Conservation (phyloP, 2,329 filamentous ascomycete genomes). For the Apiospora phragmitis region DNA sequence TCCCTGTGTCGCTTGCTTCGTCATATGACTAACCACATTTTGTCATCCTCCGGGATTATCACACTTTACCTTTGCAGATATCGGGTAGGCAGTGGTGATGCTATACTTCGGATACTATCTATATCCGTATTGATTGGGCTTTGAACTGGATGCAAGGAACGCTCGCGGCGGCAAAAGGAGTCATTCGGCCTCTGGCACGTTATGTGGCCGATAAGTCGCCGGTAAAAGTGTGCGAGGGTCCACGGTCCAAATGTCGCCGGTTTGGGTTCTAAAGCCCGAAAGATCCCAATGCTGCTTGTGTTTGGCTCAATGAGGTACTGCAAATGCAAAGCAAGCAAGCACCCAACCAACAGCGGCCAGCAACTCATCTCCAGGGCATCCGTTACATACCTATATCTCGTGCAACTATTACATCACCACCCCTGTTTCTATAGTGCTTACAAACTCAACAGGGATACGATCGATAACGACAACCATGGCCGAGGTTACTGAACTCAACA, state of each 20-base stretch:
- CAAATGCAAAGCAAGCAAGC: background rate
- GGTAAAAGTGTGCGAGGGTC: constrained; percentile 3
- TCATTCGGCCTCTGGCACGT: background rate
- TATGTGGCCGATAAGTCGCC: constrained; percentile 5
- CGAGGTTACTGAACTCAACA: constrained; percentile 13
- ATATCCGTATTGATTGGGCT: background rate
- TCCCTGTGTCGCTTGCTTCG: background rate
- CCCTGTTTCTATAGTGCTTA: constrained; percentile 1
- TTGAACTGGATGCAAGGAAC: background rate
- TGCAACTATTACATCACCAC: background rate
- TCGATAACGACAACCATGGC: background rate
- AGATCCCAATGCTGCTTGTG: background rate
- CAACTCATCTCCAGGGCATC: background rate
- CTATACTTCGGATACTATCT: background rate
- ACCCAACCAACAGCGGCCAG: background rate
- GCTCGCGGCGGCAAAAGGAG: background rate
- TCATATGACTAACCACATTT: background rate
- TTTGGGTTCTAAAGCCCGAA: background rate
- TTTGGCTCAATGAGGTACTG: background rate
- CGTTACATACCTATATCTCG: background rate
- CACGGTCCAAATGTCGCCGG: constrained; percentile 1
- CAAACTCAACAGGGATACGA: background rate
- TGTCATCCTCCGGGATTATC: background rate
- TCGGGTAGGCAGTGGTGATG: background rate
- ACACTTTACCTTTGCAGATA: background rate